Base-by-base conservation (phyloP, 2,329 filamentous ascomycete genomes). In the Chalaropsis ovoidea region DNA sequence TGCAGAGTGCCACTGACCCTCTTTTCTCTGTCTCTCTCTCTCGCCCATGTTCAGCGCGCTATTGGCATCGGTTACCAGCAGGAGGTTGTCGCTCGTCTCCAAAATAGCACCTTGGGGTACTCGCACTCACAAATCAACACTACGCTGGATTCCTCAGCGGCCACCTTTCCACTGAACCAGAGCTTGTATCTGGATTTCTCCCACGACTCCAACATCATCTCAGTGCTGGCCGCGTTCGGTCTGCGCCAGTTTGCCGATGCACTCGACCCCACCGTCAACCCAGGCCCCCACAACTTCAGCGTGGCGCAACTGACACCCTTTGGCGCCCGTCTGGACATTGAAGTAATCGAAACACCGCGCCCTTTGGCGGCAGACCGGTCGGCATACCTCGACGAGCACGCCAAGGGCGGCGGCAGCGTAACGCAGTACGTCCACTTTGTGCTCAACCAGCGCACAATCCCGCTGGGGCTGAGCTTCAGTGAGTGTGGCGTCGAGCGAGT, bases 121-220 rank as follows among this genome's bases (percentile, higher is more conserved):
- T 81, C 80, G 0, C 78, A 78, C 31, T 83, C 81, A 0, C 81
- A 84, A 70, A 82, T 84, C 75, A 89, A 90, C 72, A 78, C 81
- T n/a, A 89, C 87, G 0, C 80, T 89, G 39, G 86, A 89, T 75
- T 82, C 79, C 71, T 88, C 81, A 73, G 80, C 80, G 0, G 77
- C 77, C 43, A 91, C 87, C 0, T 92, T 92, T 72, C 88, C 88
- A 0, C 75, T 88, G 3, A 82, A 90, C 71, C 89, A 92, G 72
- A 81, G 78, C 24, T 77, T 92, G 17, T 90, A 90, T 73, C 82
- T 91, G 62, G 88, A 91, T 76, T 91, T 91, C 73, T 86, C 82
- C 17, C 88, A 92, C 73, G 88, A 92, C 74, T 87, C 86, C 41
- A 89, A 88, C 72, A 88, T 89, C 67, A 78, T 86, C 70, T 81